Percentiles rank a stretch among this genome's conserved stretches.
Evolutionary conservation across 23 red algal species (phyloP).

Genomic region (Chondrus crispus): DNA sequence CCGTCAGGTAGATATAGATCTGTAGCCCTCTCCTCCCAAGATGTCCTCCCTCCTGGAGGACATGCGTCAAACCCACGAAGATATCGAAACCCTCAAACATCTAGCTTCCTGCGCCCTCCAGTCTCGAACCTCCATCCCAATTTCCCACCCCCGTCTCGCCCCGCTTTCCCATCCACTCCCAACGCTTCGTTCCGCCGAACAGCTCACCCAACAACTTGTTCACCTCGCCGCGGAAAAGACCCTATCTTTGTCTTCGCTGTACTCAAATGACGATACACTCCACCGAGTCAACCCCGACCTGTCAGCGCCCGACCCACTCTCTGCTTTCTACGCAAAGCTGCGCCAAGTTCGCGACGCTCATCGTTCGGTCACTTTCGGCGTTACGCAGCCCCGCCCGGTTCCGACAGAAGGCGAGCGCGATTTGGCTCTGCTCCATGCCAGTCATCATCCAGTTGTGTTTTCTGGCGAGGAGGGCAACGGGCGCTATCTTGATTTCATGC

Average conservation of each 20-base stretch:
- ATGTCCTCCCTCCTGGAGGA: neutral
- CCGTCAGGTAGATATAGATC: too few relatives aligned
- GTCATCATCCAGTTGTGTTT: slow-evolving; percentile 10
- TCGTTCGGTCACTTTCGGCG: neutral
- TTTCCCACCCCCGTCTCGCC: neutral
- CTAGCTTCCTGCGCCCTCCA: slow-evolving; percentile 38
- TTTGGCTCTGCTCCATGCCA: neutral
- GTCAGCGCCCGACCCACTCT: neutral
- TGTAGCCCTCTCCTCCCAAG: too few relatives aligned
- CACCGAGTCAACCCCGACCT: neutral
- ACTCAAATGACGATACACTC: neutral
- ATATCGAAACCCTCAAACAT: slow-evolving; percentile 42
- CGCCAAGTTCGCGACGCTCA: slow-evolving; percentile 48
- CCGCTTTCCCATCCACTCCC: neutral
- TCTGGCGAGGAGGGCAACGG: slow-evolving; percentile 58
- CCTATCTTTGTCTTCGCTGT: neutral
- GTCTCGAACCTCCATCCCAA: neutral
- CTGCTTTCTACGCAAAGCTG: slow-evolving; percentile 40
- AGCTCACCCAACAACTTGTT: slow-evolving; percentile 25
- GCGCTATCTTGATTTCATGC: slow-evolving; percentile 31
- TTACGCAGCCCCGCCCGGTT: neutral
- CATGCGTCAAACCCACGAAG: slow-evolving; percentile 57
- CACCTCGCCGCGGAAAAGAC: neutral
- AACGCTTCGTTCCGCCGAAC: slow-evolving; percentile 32
- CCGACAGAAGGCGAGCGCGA: neutral